Evolutionary conservation across 106 monocot species (phyloP), one percentile per base, ranked within the genome.

Genomic region (Dactylorhiza incarnata): DNA sequence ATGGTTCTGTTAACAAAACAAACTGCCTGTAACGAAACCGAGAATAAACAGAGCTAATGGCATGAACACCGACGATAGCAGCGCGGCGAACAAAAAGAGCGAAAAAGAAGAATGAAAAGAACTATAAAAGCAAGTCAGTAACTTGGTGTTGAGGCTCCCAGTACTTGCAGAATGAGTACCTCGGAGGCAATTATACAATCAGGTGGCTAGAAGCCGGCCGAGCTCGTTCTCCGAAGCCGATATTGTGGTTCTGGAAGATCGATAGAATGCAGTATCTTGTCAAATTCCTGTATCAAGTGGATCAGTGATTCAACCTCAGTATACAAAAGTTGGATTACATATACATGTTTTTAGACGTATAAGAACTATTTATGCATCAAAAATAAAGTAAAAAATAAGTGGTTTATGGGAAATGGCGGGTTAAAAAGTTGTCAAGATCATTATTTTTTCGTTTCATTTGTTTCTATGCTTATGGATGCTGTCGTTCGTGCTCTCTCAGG

Each of bases 221-320:
- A 89, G 51, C 82, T 86, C 37, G 83, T 79, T 56, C 86, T 78
- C 17, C 86, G 83, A 19, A 89, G 77, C 69, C 76, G 83, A 25
- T 83, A 71, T 76, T 81, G 83, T 7, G 78, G 83, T 73, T 89
- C 89, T 20, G 75, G 89, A 49, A 52, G 78, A 6, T 72, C 83
- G 43, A 63, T 69, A 25, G 53, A 71, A 15, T 77, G 69, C 48
- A 85, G 59, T 61, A 85, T 68, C 50, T 72, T 76, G 29, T 83
- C 83, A 44, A 77, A 55, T 70, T 85, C 72, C 89, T 89, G 86
- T 68, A 85, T 14, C 9, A 46, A 70, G 15, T 1, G 69, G 14
- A 14, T 20, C 1, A 29, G 4, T 65, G 37, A 65, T 29, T 29
- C 25, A 63, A 25, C 10, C 63, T 7, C 63, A 25, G 63, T 8